Percentiles rank a stretch among this genome's conserved stretches.
Evolutionary conservation across 306 rosid genomes (phyloP).

Genomic region (Hylodesmum podocarpum): DNA sequence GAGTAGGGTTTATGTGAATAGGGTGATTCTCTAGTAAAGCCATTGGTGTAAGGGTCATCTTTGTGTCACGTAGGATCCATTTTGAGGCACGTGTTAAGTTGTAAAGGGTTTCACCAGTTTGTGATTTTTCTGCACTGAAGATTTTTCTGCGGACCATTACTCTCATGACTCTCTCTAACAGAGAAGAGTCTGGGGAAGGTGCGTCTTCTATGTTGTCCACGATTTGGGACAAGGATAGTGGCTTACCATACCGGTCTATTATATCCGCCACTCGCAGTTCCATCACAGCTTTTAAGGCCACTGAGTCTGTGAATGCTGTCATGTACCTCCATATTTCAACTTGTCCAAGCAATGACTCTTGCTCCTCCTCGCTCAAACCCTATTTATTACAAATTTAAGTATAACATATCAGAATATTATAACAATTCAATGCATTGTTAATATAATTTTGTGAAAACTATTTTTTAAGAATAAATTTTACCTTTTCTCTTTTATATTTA

Average conservation of each 20-base stretch:
- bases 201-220: conserved; percentile 30
- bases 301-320: conserved; percentile 32
- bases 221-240: conserved; percentile 35
- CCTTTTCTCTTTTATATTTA: too few species aligned
- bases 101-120: conserved; percentile 33
- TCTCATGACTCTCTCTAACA: conserved; percentile 38
- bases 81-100: conserved; percentile 37
- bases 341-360: conserved; percentile 41
- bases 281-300: conserved; percentile 40
- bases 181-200: conserved; percentile 32
- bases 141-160: conserved; percentile 43
- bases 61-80: conserved; percentile 46
- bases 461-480: too few species aligned
- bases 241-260: conserved; percentile 37
- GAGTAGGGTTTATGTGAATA: conserved; percentile 32
- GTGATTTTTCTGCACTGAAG: conserved; percentile 34
- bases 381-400: not conserved
- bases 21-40: conserved; percentile 47
- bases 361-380: conserved; percentile 38
- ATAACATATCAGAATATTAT: not conserved
- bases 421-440: not conserved
- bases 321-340: conserved; percentile 48
- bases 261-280: conserved; percentile 48
- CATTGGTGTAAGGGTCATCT: conserved; percentile 43
- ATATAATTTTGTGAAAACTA: too few species aligned